A percentile compares a stretch with the other conserved stretches of the same genome.
phyloP scores from a whole-genome alignment of 768 basidiomycete genomes.

The Vararia minispora region DNA sequence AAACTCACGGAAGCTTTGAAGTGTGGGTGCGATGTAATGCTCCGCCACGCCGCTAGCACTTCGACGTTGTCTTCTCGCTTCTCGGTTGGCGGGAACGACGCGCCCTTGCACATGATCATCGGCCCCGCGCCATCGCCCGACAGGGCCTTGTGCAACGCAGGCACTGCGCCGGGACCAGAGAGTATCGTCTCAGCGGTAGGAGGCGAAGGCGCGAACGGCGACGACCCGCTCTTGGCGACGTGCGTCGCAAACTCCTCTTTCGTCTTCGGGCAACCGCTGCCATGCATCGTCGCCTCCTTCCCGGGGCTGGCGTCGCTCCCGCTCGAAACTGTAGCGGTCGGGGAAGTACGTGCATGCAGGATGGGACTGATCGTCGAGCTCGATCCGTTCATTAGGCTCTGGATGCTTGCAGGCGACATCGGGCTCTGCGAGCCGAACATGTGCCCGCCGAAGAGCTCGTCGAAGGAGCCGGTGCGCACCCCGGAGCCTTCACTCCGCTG shows the following conservation, averaged over 20 bases:
- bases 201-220: conserved; percentile 36
- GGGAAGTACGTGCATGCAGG: conserved; percentile 27
- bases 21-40: conserved; percentile 60
- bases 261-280: conserved; percentile 38
- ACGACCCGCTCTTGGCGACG: conserved; percentile 46
- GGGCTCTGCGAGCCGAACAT: conserved; percentile 20
- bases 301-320: conserved; percentile 12
- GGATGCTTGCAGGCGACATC: conserved; percentile 7
- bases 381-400: conserved; percentile 8
- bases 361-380: conserved; percentile 40
- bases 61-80: conserved; percentile 68
- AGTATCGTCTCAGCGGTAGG: conserved; percentile 4
- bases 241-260: conserved; percentile 38
- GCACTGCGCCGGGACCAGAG: conserved; percentile 23
- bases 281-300: conserved; percentile 10
- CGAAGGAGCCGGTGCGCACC: conserved; percentile 28
- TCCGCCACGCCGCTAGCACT: conserved; percentile 70
- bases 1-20: conserved; percentile 50
- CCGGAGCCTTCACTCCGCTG: conserved; percentile 19
- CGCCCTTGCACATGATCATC: conserved; percentile 56
- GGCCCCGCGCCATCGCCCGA: conserved; percentile 33
- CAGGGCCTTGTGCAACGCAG: conserved; percentile 26
- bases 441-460: conserved; percentile 35
- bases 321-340: not conserved
- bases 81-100: conserved; percentile 56